Base-by-base conservation (phyloP, 352 stramenopile species). In the Globisporangium barbulae region DNA sequence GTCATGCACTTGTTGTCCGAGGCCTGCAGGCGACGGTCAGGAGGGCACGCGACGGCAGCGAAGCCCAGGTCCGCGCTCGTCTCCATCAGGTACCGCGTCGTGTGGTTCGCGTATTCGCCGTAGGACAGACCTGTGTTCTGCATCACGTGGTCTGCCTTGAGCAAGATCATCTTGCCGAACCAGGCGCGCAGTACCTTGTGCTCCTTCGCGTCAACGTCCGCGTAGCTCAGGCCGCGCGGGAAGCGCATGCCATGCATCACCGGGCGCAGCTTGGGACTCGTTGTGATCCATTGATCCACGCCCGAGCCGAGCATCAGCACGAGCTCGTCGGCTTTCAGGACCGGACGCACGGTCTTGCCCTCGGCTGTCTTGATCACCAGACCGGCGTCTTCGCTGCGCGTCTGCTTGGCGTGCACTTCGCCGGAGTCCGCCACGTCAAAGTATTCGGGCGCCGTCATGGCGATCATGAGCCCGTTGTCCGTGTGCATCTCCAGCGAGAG, bases 231-330 rank as follows among this genome's bases (percentile, higher is more conserved):
- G 0, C 62, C 65, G 31, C 75, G 76, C 17, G 82, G 82, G 59
- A 86, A 89, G 4, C 75, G 73, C 85, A 94, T 94, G 47, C 78
- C 85, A 68, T 94, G 85, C 53, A 83, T 66, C 57, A 94, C 85
- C 0, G 83, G 71, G 15, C 73, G 80, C 39, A 91, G 70, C 13
- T 71, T 68, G 2, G 78, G 82, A 8, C 55, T 76, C 25, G 84
- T 89, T 61, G 75, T 56, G 59, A 93, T 79, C 83, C 83, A 94
- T 49, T 90, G 69, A 55, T 84, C 74, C 55, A 89, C 87, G 2
- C 81, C 85, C 44, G 82, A 83, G 47, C 85, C 85, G 1, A 91
- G 63, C 85, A 94, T 94, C 54, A 94, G 73, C 68, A 94, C 74
- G 39, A 94, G 74, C 54, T 94, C 85, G 65, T 91, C 80, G 0